Evolutionary conservation across 2,329 filamentous ascomycete genomes (phyloP).

Genomic region (Neophaeococcomyces aloes): DNA sequence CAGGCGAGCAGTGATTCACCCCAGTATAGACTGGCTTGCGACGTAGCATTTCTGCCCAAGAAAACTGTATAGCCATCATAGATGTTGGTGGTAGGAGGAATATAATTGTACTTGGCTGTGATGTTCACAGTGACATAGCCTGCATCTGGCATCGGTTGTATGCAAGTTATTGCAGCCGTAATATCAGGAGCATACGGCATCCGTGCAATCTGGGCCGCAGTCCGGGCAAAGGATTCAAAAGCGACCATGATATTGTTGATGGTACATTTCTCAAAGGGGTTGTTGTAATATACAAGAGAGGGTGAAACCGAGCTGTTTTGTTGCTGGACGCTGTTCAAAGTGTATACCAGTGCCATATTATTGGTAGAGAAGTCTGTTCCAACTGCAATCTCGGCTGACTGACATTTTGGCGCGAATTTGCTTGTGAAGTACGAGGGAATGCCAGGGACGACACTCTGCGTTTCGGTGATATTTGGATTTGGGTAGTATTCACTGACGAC

Average conservation of each 20-base stretch:
- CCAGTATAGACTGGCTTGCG: slow-evolving; percentile 12
- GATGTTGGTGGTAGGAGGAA: slow-evolving; percentile 1
- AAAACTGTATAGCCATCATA: slow-evolving; percentile 5
- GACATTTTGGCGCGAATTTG: slow-evolving; percentile 8
- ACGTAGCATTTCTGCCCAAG: slow-evolving; percentile 1
- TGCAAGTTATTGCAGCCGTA: slow-evolving; percentile 9
- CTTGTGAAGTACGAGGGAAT: slow-evolving; percentile 8
- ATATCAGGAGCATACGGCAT: not conserved
- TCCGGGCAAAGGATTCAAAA: slow-evolving; percentile 5
- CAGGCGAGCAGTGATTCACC: slow-evolving; percentile 10
- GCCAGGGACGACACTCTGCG: not conserved
- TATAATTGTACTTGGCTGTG: slow-evolving; percentile 11
- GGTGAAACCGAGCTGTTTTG: not conserved
- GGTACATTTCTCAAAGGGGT: slow-evolving; percentile 9
- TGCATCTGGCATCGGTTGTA: not conserved
- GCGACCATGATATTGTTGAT: slow-evolving; percentile 7
- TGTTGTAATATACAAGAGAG: slow-evolving; percentile 11
- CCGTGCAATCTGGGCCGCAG: slow-evolving; percentile 5
- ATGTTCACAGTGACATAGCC: slow-evolving; percentile 8
- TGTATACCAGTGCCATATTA: slow-evolving; percentile 10
- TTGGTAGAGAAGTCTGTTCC: slow-evolving; percentile 12
- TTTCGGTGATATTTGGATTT: slow-evolving; percentile 11
- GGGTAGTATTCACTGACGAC: slow-evolving; percentile 1
- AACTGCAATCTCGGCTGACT: slow-evolving; percentile 5
- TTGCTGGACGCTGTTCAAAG: slow-evolving; percentile 8